Evolutionary conservation across 2,329 filamentous ascomycete genomes (phyloP).

Genomic region (Gliomastix tumulicola): DNA sequence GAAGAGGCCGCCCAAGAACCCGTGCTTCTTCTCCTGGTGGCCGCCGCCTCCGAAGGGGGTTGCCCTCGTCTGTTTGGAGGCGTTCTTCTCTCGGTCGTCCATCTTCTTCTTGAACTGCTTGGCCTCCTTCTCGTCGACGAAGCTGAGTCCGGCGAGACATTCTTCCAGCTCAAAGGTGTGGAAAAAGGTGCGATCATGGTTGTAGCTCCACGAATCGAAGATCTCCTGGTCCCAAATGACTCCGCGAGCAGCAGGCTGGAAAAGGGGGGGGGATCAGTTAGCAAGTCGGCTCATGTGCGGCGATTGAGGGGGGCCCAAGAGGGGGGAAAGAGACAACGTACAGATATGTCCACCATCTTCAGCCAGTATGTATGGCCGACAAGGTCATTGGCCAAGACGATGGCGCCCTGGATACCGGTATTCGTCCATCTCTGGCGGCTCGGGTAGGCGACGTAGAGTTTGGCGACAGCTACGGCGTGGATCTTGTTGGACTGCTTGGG

Average conservation of each 20-base stretch:
- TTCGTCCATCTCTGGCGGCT: conserved; percentile 84
- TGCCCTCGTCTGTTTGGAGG: conserved; percentile 75
- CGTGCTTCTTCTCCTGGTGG: conserved; percentile 26
- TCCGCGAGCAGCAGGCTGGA: conserved; percentile 66
- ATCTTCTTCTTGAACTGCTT: conserved; percentile 97
- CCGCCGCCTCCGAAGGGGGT: conserved; percentile 62
- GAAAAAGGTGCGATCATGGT: conserved; percentile 96
- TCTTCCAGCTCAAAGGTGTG: conserved; percentile 95
- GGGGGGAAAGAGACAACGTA: conserved; percentile 33
- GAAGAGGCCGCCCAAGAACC: conserved; percentile 54
- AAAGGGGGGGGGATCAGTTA: not conserved
- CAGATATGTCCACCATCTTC: conserved; percentile 94
- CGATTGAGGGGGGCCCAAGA: too few relatives aligned
- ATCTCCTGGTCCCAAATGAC: conserved; percentile 98
- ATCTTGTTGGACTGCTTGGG: conserved; percentile 97
- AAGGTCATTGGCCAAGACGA: conserved; percentile 85
- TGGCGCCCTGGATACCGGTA: conserved; percentile 86
- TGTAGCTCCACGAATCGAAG: conserved; percentile 90
- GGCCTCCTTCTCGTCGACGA: conserved; percentile 95
- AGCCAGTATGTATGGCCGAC: conserved; percentile 96
- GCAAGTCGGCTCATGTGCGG: too few relatives aligned
- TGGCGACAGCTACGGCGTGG: conserved; percentile 86
- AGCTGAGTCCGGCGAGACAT: conserved; percentile 83
- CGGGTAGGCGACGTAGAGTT: conserved; percentile 89
- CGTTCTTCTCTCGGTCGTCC: conserved; percentile 92